A percentile compares a stretch with the other conserved stretches of the same genome.
These are phyloP conservation scores for Adansonia digitata DNA, from an alignment of 345 rosid genomes.

Conservation along the genomic window DNA sequence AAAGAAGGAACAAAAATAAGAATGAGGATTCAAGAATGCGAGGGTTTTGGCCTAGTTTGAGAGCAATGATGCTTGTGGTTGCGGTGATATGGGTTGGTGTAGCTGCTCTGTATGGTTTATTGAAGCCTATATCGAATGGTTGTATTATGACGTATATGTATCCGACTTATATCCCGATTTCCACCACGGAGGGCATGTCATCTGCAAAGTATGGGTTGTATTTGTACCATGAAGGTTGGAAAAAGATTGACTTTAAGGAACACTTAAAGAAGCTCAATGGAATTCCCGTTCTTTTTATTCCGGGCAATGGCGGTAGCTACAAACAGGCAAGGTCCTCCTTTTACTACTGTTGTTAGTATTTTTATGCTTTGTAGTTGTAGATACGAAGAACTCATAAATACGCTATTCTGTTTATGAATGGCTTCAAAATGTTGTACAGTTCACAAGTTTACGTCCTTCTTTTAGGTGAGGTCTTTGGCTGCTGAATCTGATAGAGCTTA, in stretches of 20 bases:
- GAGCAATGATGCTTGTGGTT: slow-evolving; percentile 37
- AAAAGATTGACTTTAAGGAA: slow-evolving; percentile 72
- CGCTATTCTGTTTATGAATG: not conserved
- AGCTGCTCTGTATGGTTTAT: slow-evolving; percentile 54
- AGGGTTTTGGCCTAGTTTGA: slow-evolving; percentile 35
- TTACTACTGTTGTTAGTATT: not conserved
- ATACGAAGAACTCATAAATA: not conserved
- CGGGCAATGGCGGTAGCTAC: slow-evolving; percentile 97
- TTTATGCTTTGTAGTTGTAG: not conserved
- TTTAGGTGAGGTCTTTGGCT: slow-evolving; percentile 86
- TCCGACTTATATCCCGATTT: slow-evolving; percentile 88
- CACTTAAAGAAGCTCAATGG: slow-evolving; percentile 82
- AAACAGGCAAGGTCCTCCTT: slow-evolving; percentile 61
- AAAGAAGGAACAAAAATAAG: slow-evolving; percentile 3
- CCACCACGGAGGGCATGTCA: slow-evolving; percentile 34
- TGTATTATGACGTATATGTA: slow-evolving; percentile 97
- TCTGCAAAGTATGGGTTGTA: slow-evolving; percentile 66
- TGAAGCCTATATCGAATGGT: slow-evolving; percentile 77
- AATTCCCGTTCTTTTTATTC: slow-evolving; percentile 92
- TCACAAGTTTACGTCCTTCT: slow-evolving; percentile 9
- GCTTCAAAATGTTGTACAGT: not conserved
- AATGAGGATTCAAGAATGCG: slow-evolving; percentile 13
- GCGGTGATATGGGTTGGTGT: slow-evolving; percentile 52
- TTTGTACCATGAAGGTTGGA: slow-evolving; percentile 98
- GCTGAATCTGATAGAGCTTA: slow-evolving; percentile 93